These are phyloP conservation scores for Naganishia onofrii DNA, from an alignment of 768 basidiomycete species.

Conservation along the genomic window DNA sequence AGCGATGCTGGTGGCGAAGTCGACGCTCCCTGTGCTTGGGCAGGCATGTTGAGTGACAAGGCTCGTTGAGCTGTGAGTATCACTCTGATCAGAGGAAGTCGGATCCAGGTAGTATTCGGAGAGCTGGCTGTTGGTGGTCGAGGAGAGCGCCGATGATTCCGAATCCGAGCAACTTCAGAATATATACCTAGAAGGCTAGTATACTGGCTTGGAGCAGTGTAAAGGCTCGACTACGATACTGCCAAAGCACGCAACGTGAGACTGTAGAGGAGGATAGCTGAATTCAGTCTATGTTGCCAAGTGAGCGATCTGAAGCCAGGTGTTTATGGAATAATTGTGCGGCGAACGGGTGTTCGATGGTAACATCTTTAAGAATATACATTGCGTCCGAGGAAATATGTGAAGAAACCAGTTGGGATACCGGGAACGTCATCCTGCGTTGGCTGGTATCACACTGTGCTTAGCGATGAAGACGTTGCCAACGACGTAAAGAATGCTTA, in stretches of 20 bases:
- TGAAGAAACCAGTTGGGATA: background rate
- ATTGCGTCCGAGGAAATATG: background rate
- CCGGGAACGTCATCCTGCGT: slow-evolving; percentile 1
- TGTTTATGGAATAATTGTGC: background rate
- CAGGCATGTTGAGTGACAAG: slow-evolving; percentile 15
- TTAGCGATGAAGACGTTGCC: slow-evolving; percentile 16
- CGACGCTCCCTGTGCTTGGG: slow-evolving; percentile 19
- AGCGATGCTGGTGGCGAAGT: slow-evolving; percentile 16
- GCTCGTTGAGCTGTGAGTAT: background rate
- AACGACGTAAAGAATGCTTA: background rate
- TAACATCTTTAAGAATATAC: slow-evolving; percentile 11
- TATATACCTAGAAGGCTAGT: slow-evolving; percentile 13
- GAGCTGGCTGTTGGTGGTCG: background rate
- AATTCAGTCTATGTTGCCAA: too few relatives aligned
- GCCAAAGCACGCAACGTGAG: background rate
- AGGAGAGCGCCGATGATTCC: background rate
- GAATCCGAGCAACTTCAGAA: background rate
- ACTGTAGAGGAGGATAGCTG: background rate
- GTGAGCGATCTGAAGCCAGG: background rate
- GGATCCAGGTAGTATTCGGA: background rate
- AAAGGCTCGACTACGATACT: background rate
- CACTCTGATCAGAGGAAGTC: background rate
- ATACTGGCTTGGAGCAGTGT: background rate
- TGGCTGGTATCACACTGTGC: background rate
- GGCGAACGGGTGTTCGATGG: slow-evolving; percentile 2